Evolutionary conservation across 1,139 yeast genomes (phyloP).

Genomic region (Magnusiomyces sp.): DNA sequence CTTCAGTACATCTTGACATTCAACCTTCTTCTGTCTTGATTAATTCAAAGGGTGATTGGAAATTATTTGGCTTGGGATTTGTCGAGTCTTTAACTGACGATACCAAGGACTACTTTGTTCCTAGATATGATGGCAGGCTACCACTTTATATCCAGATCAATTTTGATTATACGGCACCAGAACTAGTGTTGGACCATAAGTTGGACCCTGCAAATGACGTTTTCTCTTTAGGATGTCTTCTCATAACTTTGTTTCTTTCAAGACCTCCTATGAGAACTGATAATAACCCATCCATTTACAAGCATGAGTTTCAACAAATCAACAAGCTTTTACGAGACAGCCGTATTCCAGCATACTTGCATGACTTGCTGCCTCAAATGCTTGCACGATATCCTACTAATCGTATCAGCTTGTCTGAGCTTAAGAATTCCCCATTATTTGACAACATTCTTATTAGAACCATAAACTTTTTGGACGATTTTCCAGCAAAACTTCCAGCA

Average conservation of each 20-base stretch:
- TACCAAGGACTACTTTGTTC: conserved; percentile 42
- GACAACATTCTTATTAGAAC: conserved; percentile 80
- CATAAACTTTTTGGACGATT: conserved; percentile 74
- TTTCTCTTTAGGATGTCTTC: conserved; percentile 71
- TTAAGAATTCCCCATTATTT: conserved; percentile 52
- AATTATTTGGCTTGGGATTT: conserved; percentile 67
- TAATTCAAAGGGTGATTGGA: conserved; percentile 91
- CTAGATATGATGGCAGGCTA: conserved; percentile 62
- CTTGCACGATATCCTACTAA: conserved; percentile 36
- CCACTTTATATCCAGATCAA: conserved; percentile 66
- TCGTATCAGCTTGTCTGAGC: conserved; percentile 39
- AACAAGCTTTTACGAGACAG: conserved; percentile 38
- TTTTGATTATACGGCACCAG: conserved; percentile 72
- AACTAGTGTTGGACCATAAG: conserved; percentile 50
- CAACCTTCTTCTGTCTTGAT: conserved; percentile 72
- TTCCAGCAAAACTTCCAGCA: conserved; percentile 59
- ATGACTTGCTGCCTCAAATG: conserved; percentile 34
- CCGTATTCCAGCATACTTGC: conserved; percentile 30
- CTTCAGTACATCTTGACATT: conserved; percentile 67
- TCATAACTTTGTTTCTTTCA: conserved; percentile 49
- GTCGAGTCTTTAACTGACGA: conserved; percentile 25
- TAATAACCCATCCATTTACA: conserved; percentile 30
- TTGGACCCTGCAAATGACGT: conserved; percentile 67
- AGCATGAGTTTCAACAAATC: conserved; percentile 26
- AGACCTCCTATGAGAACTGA: conserved; percentile 35